Evolutionary conservation across 1,284 basidiomycete species (phyloP).

Genomic region (Melampsora larici-populina): DNA sequence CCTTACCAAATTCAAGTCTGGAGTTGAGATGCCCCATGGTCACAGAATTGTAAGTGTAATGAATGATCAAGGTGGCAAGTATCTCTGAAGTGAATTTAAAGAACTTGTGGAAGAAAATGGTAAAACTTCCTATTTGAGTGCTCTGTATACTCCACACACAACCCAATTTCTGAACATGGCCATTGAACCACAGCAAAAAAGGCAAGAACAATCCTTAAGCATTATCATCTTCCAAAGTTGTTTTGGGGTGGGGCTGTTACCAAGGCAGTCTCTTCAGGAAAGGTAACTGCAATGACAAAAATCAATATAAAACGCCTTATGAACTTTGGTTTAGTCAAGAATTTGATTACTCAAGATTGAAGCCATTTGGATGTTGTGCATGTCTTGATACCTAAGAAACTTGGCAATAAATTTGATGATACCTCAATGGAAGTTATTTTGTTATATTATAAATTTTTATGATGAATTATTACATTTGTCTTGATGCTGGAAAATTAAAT

Average conservation of each 20-base stretch:
- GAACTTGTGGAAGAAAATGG: no score
- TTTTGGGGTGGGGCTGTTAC: neutral
- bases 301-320: neutral
- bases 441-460: neutral
- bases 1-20: neutral
- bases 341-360: slow-evolving; percentile 2
- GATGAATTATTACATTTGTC: slow-evolving; percentile 17
- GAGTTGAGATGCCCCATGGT: no score
- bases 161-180: no score
- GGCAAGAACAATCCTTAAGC: neutral
- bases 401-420: no score
- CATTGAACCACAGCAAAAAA: neutral
- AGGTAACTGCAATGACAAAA: neutral
- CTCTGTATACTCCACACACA: no score
- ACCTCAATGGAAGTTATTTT: slow-evolving; percentile 10
- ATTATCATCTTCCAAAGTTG: neutral
- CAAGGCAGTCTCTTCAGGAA: neutral
- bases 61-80: no score
- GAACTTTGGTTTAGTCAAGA: neutral
- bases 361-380: slow-evolving; percentile 3
- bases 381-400: no score
- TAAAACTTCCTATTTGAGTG: no score
- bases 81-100: no score
- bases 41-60: no score
- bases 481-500: neutral